Conservation (phyloP, 208 protist genomes). For the Kentomonas sorsogonicus region DNA sequence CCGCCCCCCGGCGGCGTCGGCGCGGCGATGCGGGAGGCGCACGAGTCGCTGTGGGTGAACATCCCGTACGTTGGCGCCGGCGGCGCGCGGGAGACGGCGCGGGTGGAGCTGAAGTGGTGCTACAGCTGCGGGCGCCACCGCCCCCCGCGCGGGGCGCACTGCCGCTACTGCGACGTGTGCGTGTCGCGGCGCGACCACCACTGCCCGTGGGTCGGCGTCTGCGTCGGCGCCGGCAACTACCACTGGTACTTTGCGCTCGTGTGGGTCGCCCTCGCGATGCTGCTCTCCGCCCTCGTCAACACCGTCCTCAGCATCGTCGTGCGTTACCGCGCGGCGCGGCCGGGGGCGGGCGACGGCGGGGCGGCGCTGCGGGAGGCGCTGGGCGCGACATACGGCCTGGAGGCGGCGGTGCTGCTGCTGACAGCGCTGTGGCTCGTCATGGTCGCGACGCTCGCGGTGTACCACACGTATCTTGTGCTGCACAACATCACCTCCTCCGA, state of each 20-base stretch:
- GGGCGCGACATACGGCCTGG: slow-evolving; percentile 56
- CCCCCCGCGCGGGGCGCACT: slow-evolving; percentile 77
- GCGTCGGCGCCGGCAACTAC: slow-evolving; percentile 87
- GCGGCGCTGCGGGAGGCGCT: slow-evolving; percentile 20
- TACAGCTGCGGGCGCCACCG: slow-evolving; percentile 79
- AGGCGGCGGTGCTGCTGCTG: slow-evolving; percentile 54
- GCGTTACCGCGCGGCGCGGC: slow-evolving; percentile 10
- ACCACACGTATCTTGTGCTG: slow-evolving; percentile 64
- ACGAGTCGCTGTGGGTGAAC: slow-evolving; percentile 28
- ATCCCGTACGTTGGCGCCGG: slow-evolving; percentile 23
- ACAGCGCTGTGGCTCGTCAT: slow-evolving; percentile 31
- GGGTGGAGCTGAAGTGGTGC: slow-evolving; percentile 73
- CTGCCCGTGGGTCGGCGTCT: slow-evolving; percentile 89
- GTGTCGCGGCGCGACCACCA: slow-evolving; percentile 88
- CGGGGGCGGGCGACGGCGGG: not conserved
- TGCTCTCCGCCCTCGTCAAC: slow-evolving; percentile 38
- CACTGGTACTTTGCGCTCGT: slow-evolving; percentile 61
- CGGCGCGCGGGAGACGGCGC: slow-evolving; percentile 15
- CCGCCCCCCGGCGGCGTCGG: too few species aligned
- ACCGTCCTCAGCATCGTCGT: slow-evolving; percentile 41
- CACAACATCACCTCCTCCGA: slow-evolving; percentile 68
- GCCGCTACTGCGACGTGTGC: slow-evolving; percentile 84
- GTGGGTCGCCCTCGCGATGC: slow-evolving; percentile 36
- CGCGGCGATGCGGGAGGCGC: too few species aligned
- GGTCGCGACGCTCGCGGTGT: slow-evolving; percentile 35